Conservation (phyloP, 306 rosid genomes). For the Begonia fuchsioides region DNA sequence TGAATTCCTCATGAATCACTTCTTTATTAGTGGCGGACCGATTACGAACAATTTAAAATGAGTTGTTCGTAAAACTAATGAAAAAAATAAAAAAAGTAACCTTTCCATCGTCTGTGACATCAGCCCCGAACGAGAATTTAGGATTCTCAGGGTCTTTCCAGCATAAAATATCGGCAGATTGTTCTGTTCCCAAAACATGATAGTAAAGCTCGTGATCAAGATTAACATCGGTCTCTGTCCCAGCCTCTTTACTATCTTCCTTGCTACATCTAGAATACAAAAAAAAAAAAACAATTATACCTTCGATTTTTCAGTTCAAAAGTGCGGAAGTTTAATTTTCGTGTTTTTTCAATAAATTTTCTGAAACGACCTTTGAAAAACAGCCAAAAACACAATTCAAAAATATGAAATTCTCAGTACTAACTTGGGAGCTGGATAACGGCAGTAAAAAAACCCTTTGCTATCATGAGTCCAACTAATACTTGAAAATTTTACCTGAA, state of each 20-base stretch:
- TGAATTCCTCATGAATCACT: no score
- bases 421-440: slow-evolving; percentile 84
- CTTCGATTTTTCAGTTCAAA: not conserved
- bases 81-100: slow-evolving; percentile 17
- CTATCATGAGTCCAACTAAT: slow-evolving; percentile 76
- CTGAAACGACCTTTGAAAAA: no score
- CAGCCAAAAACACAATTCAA: no score
- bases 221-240: slow-evolving; percentile 72
- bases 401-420: slow-evolving; percentile 4
- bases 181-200: slow-evolving; percentile 76
- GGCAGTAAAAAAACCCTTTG: slow-evolving; percentile 87
- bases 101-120: slow-evolving; percentile 78
- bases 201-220: slow-evolving; percentile 67
- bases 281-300: slow-evolving; percentile 1
- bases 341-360: no score
- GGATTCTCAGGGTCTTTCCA: slow-evolving; percentile 84
- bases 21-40: no score
- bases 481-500: slow-evolving; percentile 77
- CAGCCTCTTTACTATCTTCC: slow-evolving; percentile 55
- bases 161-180: slow-evolving; percentile 69
- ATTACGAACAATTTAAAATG: no score
- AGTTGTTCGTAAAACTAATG: no score
- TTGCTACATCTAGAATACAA: slow-evolving; percentile 29
- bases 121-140: slow-evolving; percentile 39
- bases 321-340: no score